A percentile compares a stretch with the other conserved stretches of the same genome.
These are phyloP conservation scores for Cucurbita argyrosperma DNA, from an alignment of 306 rosid species.

Conservation along the genomic window DNA sequence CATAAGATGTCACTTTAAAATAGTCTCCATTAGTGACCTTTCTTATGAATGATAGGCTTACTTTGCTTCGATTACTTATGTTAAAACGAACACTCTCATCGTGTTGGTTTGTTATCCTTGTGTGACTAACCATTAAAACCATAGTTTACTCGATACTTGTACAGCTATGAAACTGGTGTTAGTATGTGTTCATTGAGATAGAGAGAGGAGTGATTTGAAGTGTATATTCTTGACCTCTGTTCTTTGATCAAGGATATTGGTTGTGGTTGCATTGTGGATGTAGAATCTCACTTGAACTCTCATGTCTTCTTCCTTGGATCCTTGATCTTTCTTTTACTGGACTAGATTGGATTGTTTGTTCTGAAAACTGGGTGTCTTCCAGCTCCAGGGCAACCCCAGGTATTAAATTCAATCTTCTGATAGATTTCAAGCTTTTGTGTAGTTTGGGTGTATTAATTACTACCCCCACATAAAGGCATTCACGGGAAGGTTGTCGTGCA, in stretches of 20 bases:
- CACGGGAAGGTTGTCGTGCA: conserved; percentile 2
- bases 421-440: background rate
- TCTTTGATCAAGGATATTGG: background rate
- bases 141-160: background rate
- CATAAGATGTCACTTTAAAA: background rate
- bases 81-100: background rate
- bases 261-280: background rate
- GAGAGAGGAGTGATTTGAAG: background rate
- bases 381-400: background rate
- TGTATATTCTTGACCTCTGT: background rate
- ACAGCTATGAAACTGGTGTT: background rate
- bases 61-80: background rate
- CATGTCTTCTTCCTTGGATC: background rate
- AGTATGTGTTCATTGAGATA: background rate
- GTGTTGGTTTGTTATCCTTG: background rate
- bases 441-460: background rate
- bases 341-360: background rate
- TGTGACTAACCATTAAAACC: background rate
- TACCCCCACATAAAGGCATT: background rate
- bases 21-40: background rate
- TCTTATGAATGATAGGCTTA: background rate
- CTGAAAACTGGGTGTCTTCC: background rate
- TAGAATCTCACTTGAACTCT: background rate
- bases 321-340: background rate
- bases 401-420: background rate